phyloP scores from a whole-genome alignment of 441 rosid species.

The Flueggea neowawraea region DNA sequence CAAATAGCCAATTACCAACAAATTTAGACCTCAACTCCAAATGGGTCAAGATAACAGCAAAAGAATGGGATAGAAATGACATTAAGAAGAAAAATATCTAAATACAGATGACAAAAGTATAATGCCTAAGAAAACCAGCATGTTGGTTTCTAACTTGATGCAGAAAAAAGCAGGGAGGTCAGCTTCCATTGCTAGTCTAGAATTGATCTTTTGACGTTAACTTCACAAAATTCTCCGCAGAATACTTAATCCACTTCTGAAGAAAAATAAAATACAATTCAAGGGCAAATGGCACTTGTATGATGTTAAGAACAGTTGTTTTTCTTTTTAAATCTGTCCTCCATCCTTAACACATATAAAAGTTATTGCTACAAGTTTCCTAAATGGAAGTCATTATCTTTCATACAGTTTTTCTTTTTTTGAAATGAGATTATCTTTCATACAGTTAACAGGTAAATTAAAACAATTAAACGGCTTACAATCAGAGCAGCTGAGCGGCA shows the following conservation, averaged over 20 bases:
- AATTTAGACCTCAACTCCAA: not conserved
- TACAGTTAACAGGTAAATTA: not conserved
- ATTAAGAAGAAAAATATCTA: not conserved
- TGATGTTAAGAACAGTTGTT: too few species aligned
- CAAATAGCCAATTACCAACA: not conserved
- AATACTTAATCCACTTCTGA: too few species aligned
- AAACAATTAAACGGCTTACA: slow-evolving; percentile 29
- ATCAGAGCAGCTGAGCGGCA: slow-evolving; percentile 93
- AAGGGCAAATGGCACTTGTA: too few species aligned
- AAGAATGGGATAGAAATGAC: not conserved
- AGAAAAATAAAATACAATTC: too few species aligned
- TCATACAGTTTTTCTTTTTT: too few species aligned
- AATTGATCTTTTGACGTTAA: too few species aligned
- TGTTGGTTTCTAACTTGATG: not conserved
- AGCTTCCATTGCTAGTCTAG: too few species aligned
- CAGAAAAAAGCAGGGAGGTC: not conserved
- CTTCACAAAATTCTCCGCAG: too few species aligned
- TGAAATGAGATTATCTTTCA: too few species aligned
- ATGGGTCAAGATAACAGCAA: not conserved
- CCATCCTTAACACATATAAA: not conserved
- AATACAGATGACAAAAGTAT: not conserved
- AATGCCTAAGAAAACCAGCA: not conserved
- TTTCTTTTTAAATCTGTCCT: not conserved
- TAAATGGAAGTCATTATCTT: too few species aligned
- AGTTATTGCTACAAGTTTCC: not conserved